Percentiles rank a stretch among this genome's conserved stretches.
These are phyloP conservation scores for Amanita jacksonii DNA, from an alignment of 768 basidiomycete species.

Conservation along the genomic window DNA sequence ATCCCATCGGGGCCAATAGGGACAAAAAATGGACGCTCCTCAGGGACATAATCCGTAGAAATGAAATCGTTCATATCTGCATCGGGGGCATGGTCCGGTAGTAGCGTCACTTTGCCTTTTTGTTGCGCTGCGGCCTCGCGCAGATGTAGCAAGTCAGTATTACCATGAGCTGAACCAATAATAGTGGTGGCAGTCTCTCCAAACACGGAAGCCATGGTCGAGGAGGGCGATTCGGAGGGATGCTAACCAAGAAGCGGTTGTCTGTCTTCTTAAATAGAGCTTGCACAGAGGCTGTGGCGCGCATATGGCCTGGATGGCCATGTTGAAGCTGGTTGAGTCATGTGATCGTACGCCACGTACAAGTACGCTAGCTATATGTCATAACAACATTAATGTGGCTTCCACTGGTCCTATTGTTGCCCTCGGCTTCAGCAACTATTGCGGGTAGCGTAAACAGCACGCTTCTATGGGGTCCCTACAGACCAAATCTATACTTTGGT, in stretches of 20 bases:
- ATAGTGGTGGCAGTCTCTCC: slow-evolving; percentile 5
- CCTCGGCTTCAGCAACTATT: slow-evolving; percentile 29
- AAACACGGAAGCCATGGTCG: slow-evolving; percentile 2
- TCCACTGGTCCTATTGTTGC: slow-evolving; percentile 25
- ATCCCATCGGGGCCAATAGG: slow-evolving; percentile 59
- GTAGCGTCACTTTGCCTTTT: neutral
- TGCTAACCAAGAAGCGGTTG: no score
- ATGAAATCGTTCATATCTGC: slow-evolving; percentile 27
- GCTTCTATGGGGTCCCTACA: slow-evolving; percentile 77
- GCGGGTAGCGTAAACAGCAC: slow-evolving; percentile 38
- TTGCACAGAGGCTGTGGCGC: no score
- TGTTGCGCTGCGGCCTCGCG: slow-evolving; percentile 1
- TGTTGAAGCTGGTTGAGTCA: neutral
- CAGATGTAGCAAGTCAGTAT: slow-evolving; percentile 8
- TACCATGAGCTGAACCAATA: neutral
- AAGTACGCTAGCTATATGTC: neutral
- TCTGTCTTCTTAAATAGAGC: no score
- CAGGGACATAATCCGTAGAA: slow-evolving; percentile 38
- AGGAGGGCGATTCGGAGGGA: neutral
- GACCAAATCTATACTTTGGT: slow-evolving; percentile 95
- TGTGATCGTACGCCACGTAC: slow-evolving; percentile 5
- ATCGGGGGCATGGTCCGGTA: neutral
- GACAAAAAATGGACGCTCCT: slow-evolving; percentile 64
- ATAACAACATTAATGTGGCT: neutral
- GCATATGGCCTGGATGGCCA: no score